Evolutionary conservation across 495 filamentous ascomycete genomes (phyloP), one percentile per base, ranked within the genome.

Genomic region (Cetradonia linearis): DNA sequence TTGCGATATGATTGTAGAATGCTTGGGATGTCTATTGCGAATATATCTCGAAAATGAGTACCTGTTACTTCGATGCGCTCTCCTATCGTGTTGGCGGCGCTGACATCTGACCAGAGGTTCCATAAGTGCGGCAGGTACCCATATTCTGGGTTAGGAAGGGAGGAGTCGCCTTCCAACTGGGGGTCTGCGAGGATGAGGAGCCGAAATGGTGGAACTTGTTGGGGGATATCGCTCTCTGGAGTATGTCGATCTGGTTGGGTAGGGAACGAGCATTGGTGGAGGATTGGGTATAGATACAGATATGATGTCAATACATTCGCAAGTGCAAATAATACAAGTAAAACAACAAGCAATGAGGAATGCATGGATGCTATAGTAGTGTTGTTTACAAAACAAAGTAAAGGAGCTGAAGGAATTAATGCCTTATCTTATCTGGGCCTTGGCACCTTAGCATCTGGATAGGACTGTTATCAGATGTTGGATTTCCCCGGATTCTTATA

Each of bases 151-250:
- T 80, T 77, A 16, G 81, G 81, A 34, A 96, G 83, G 4, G 87
- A 88, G 16, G 87, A 88, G 70, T 96, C 90, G 65, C 93, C 93
- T 71, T 98, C 93, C 30, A 98, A 80, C 69, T 98, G 93, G 1
- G 93, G 93, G 74, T 98, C 93, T 59, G 86, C 93, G 48, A 98
- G 83, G 14, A 89, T 83, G 28, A 98, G 86, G 5, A 98, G 83
- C 33, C 93, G 80, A 71, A 98, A 96, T 4, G 86, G 87, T 16
- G 83, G 58, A 23, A 63, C 20, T 36, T 55, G 70, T 31, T 70
- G 67, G 48, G 69, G 66, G n/a, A 40, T 53, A 25, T 49, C 18
- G 53, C 67, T 53, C 0, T 60, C 62, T 14, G 67, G 28, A 48
- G 47, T 48, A 25, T 47, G 59, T 28, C n/a, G 28, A 18, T 37